Evolutionary conservation across 768 basidiomycete genomes (phyloP), one percentile per base, ranked within the genome.

Genomic region (Coprinellus aureogranulatus): DNA sequence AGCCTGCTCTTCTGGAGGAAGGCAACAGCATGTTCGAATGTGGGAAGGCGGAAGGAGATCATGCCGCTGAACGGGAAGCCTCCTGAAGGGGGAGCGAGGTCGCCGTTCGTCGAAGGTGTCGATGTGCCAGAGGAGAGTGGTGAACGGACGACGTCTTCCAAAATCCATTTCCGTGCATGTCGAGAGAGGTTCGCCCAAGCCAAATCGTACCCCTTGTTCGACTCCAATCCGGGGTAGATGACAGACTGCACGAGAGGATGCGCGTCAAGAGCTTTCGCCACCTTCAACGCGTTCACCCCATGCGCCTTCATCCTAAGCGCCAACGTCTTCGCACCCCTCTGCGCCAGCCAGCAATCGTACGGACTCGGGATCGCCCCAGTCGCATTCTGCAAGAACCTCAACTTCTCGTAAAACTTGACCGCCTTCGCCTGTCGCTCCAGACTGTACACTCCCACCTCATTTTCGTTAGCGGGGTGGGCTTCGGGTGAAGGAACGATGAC

Each of bases 31-130:
- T 81, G 78, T 46, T 59, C 65, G 27, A 73, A 68, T 1, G 84
- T 90, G 75, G 46, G 84, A 73, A 77, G 85, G 77, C 60, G 86
- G 81, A 82, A 93, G 76, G 87, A 85, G 53, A 98, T 81, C 88
- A 98, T 94, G 4, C 96, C 95, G 9, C 91, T 88, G 67, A 86
- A 94, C 0, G 94, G 94, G 75, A 98, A 90, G 0, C 89, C 92
- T 1, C 26, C 81, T 78, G 34, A 71, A 68, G 57, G 71, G 58
- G 59, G 65, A n/a, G n/a, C n/a, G n/a, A n/a, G n/a, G n/a, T n/a
- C n/a, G n/a, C n/a, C n/a, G n/a, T n/a, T n/a, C 34, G 34, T 34
- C 34, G 34, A 34, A 34, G 14, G 34, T 6, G 34, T 34, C 34
- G 8, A 14, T 34, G n/a, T n/a, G n/a, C n/a, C n/a, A n/a, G n/a